phyloP scores from a whole-genome alignment of 2,329 filamentous ascomycete genomes.

The Achaetomium macrosporum region DNA sequence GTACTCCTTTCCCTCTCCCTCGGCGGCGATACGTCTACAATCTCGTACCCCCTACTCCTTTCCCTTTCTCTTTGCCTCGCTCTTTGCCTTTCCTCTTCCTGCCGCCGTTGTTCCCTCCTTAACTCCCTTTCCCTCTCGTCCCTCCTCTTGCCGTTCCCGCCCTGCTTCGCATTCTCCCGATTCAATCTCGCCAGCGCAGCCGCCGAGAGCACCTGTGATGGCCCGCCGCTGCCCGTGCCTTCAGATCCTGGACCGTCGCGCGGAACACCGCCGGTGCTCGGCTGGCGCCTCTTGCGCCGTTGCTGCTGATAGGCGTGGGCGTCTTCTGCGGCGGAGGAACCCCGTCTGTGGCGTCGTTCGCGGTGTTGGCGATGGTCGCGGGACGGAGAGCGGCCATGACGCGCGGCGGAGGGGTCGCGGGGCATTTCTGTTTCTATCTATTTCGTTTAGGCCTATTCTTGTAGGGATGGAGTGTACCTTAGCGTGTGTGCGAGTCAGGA shows the following conservation, averaged over 20 bases:
- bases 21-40: conserved; percentile 6
- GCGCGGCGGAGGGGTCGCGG: conserved; percentile 14
- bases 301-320: neutral
- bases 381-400: conserved; percentile 4
- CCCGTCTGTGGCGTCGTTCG: conserved; percentile 9
- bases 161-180: conserved; percentile 6
- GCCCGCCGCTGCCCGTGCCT: neutral
- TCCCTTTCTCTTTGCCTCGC: conserved; percentile 9
- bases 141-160: conserved; percentile 3
- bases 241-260: neutral
- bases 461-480: neutral
- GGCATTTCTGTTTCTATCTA: conserved; percentile 12
- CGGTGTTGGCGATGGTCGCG: conserved; percentile 5
- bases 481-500: conserved; percentile 2
- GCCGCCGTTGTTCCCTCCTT: neutral
- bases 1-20: conserved; percentile 13
- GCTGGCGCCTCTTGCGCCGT: conserved; percentile 8
- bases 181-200: conserved; percentile 17
- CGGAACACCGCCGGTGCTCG: neutral
- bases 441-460: neutral
- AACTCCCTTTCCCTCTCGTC: conserved; percentile 4
- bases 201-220: conserved; percentile 12
- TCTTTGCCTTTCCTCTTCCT: conserved; percentile 12
- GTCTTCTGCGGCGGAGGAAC: conserved; percentile 8
- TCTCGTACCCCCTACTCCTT: conserved; percentile 14